Percentiles rank a stretch among this genome's conserved stretches.
Conservation (phyloP, 2,329 filamentous ascomycete species). For the Colletotrichum chlorophyti region DNA sequence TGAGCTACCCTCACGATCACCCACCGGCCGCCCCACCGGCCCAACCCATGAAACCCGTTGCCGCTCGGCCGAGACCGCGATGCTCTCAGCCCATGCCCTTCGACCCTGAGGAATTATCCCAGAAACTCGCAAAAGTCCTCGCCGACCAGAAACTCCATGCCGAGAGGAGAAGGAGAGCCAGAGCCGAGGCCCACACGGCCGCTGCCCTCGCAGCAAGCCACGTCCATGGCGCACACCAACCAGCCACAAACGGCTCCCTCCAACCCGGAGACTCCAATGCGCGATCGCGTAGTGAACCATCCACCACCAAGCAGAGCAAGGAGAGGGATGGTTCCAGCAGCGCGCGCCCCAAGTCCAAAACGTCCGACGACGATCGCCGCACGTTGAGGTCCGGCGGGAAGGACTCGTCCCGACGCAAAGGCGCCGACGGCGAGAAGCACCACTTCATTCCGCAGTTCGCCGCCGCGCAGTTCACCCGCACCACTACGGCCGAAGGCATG, state of each 20-base stretch:
- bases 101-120: constrained; percentile 62
- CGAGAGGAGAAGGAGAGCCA: constrained; percentile 41
- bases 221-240: neutral
- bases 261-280: constrained; percentile 6
- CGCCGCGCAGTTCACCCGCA: constrained; percentile 60
- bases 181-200: constrained; percentile 32
- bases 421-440: constrained; percentile 37
- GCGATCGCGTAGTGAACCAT: neutral
- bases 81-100: constrained; percentile 41
- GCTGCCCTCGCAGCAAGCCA: neutral
- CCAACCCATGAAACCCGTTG: constrained; percentile 13
- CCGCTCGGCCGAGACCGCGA: constrained; percentile 20
- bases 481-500: constrained; percentile 53
- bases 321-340: neutral
- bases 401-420: constrained; percentile 17
- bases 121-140: constrained; percentile 57
- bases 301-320: neutral
- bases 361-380: constrained; percentile 20
- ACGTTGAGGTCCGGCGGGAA: constrained; percentile 10
- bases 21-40: constrained; percentile 4
- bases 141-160: constrained; percentile 54
- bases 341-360: constrained; percentile 26
- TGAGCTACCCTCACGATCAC: constrained; percentile 34
- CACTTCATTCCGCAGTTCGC: constrained; percentile 61
- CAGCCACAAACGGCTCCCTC: constrained; percentile 4